Evolutionary conservation across 202 grass and related monocot genomes (phyloP), one percentile per base, ranked within the genome.

Genomic region (Zizania palustris): DNA sequence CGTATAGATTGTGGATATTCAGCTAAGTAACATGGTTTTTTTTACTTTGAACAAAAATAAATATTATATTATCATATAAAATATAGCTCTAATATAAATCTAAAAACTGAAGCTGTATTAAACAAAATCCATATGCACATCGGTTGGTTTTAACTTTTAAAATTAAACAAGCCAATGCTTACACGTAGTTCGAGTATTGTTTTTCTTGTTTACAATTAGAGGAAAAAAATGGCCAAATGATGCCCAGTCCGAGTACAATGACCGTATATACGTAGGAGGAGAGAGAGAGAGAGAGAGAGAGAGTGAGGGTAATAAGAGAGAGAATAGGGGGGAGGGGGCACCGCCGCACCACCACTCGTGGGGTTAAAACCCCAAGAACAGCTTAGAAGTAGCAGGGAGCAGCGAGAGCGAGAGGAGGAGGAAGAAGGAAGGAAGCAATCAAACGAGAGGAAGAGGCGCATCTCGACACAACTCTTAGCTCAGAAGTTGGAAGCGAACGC

Each of bases 361-460:
- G 82, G 88, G 82, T 93, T 88, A 90, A 90, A 93, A 86, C 88
- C 91, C 91, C 86, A 67, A 89, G 89, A 76, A 84, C 51, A 82
- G 76, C 56, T 71, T 72, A 41, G 80, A 83, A 60, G 65, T 11
- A 46, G 84, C 64, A 56, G 80, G 39, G 67, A 82, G 72, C 78
- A 41, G 63, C 74, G 38, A 64, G 70, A 37, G 15, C n/a, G n/a
- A n/a, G n/a, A n/a, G 34, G 3, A 5, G 48, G 36, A 70, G 19
- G 73, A 59, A 69, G 69, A 5, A 37, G 14, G 51, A 69, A 78
- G 18, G 64, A 12, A 85, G 65, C 60, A 62, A 46, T 11, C 45
- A 5, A 53, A 45, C 65, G 54, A 3, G 44, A 64, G 9, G 3
- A 21, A 36, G 46, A 46, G 57, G 65, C 72, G 4, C 41, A 34